Conservation (phyloP, 2,329 filamentous ascomycete genomes). For the Helotiales sp. region DNA sequence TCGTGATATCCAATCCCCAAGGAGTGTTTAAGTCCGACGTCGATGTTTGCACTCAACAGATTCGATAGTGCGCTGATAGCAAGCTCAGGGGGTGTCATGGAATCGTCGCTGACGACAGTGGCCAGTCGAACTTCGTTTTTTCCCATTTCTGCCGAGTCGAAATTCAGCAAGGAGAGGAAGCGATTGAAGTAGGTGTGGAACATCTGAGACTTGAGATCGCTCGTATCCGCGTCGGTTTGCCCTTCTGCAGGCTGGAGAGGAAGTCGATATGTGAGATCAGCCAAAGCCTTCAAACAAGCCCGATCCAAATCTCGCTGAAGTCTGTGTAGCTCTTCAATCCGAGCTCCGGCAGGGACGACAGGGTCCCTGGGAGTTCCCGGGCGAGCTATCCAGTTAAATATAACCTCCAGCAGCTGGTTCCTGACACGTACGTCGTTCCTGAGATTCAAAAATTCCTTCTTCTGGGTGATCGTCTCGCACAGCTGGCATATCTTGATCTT, state of each 20-base stretch:
- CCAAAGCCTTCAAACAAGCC: conserved; percentile 68
- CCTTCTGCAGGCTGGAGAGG: conserved; percentile 69
- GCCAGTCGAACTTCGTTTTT: conserved; percentile 49
- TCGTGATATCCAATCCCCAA: conserved; percentile 74
- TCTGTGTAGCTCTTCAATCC: conserved; percentile 61
- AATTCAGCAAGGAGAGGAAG: conserved; percentile 68
- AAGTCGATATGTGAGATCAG: conserved; percentile 68
- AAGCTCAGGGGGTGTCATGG: conserved; percentile 61
- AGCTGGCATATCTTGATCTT: conserved; percentile 74
- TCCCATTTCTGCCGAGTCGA: conserved; percentile 55
- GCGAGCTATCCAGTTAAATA: conserved; percentile 71
- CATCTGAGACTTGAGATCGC: conserved; percentile 72
- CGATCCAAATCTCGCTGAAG: conserved; percentile 70
- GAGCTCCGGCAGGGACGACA: conserved; percentile 46
- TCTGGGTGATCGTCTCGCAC: conserved; percentile 66
- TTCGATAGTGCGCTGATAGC: conserved; percentile 72
- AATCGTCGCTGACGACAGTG: conserved; percentile 56
- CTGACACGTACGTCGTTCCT: conserved; percentile 71
- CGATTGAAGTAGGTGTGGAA: conserved; percentile 75
- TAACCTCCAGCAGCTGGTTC: conserved; percentile 70
- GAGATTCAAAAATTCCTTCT: conserved; percentile 71
- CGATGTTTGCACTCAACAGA: conserved; percentile 71
- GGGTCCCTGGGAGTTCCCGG: conserved; percentile 58
- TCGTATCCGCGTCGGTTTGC: conserved; percentile 68
- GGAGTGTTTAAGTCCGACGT: conserved; percentile 72